Conservation (phyloP, 2,329 filamentous ascomycete genomes). For the Incumbomyces lentus region DNA sequence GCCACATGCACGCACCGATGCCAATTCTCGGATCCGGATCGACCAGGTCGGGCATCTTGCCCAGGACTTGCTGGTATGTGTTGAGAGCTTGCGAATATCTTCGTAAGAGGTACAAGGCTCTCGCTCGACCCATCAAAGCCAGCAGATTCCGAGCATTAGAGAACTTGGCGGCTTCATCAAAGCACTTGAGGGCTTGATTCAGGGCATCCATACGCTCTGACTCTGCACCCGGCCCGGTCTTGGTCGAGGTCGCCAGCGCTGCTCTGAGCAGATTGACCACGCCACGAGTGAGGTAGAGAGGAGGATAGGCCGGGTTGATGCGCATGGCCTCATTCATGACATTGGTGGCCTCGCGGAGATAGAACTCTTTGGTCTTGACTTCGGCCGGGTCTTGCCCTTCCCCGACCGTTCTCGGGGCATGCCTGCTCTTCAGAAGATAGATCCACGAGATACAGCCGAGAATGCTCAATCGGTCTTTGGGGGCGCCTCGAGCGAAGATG, state of each 20-base stretch:
- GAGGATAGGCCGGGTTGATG: slow-evolving; percentile 84
- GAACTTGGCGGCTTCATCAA: slow-evolving; percentile 81
- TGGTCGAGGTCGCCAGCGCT: slow-evolving; percentile 68
- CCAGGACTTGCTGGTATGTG: slow-evolving; percentile 75
- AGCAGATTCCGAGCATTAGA: slow-evolving; percentile 84
- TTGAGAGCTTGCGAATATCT: slow-evolving; percentile 76
- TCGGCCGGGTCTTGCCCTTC: slow-evolving; percentile 59
- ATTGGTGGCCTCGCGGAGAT: slow-evolving; percentile 78
- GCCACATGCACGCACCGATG: slow-evolving; percentile 95
- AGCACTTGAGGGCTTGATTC: slow-evolving; percentile 78
- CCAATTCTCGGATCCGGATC: slow-evolving; percentile 94
- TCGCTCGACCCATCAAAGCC: slow-evolving; percentile 79
- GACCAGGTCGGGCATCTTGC: slow-evolving; percentile 73
- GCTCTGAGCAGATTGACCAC: slow-evolving; percentile 81
- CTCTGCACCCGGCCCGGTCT: slow-evolving; percentile 53
- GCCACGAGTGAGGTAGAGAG: slow-evolving; percentile 81
- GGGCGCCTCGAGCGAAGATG: slow-evolving; percentile 58
- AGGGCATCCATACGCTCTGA: slow-evolving; percentile 67
- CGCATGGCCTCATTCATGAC: slow-evolving; percentile 92
- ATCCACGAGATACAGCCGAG: slow-evolving; percentile 82
- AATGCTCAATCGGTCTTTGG: slow-evolving; percentile 62
- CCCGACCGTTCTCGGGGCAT: slow-evolving; percentile 58
- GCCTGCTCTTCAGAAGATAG: slow-evolving; percentile 77
- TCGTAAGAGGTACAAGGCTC: slow-evolving; percentile 74
- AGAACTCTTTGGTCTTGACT: slow-evolving; percentile 78